These are phyloP conservation scores for Phytophthora palmivora DNA, from an alignment of 352 stramenopile genomes.

Conservation along the genomic window DNA sequence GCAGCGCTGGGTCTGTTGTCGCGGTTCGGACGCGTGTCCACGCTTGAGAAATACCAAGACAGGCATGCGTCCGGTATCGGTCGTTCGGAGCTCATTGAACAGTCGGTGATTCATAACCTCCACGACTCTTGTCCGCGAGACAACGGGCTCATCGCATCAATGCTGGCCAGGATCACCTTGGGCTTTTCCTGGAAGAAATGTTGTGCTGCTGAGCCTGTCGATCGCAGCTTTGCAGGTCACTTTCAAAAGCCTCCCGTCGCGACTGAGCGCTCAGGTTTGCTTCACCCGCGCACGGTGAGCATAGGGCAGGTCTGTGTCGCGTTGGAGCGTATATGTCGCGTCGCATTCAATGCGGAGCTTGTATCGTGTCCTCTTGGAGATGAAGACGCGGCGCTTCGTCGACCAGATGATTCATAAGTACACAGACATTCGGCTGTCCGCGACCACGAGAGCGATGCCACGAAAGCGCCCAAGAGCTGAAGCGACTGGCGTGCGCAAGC, in stretches of 20 bases:
- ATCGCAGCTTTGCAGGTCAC: slow-evolving; percentile 7
- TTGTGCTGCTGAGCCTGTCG: slow-evolving; percentile 8
- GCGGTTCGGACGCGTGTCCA: background rate
- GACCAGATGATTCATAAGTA: slow-evolving; percentile 48
- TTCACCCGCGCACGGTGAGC: slow-evolving; percentile 1
- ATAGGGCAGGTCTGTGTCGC: background rate
- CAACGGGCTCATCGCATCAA: slow-evolving; percentile 16
- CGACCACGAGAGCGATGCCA: slow-evolving; percentile 16
- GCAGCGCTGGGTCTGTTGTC: background rate
- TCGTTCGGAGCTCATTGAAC: slow-evolving; percentile 23
- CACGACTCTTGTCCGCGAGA: slow-evolving; percentile 15
- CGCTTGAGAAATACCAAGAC: slow-evolving; percentile 26
- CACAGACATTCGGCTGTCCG: slow-evolving; percentile 34
- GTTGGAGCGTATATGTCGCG: slow-evolving; percentile 35
- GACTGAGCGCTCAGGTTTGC: slow-evolving; percentile 2
- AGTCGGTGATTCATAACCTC: slow-evolving; percentile 18
- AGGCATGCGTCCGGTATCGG: slow-evolving; percentile 19
- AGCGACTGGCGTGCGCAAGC: slow-evolving; percentile 21
- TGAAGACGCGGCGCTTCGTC: slow-evolving; percentile 37
- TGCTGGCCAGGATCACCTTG: slow-evolving; percentile 13
- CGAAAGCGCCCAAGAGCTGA: slow-evolving; percentile 28
- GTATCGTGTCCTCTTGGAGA: slow-evolving; percentile 39
- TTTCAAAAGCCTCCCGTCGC: slow-evolving; percentile 22
- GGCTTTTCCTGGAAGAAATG: slow-evolving; percentile 31
- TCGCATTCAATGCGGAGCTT: slow-evolving; percentile 38